Conservation (phyloP, 2,329 filamentous ascomycete genomes). For the Aspergillus proliferans region DNA sequence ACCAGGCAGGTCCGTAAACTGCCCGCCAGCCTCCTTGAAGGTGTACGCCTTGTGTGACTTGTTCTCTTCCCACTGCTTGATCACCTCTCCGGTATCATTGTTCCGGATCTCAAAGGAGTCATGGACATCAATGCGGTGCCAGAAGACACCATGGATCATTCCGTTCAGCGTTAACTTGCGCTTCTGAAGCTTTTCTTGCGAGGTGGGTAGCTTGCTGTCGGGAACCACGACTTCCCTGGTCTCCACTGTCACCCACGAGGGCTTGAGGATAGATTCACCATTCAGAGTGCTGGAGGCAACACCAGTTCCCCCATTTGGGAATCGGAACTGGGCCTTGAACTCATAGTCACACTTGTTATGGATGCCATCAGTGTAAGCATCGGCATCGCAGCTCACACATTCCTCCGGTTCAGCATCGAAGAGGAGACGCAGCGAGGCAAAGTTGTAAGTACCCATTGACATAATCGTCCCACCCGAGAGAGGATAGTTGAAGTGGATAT, state of each 20-base stretch:
- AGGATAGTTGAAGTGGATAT: constrained; percentile 42
- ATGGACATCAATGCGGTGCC: too few relatives aligned
- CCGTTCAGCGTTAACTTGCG: too few relatives aligned
- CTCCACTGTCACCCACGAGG: constrained; percentile 10
- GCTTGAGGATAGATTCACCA: not conserved
- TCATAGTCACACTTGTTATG: constrained; percentile 9
- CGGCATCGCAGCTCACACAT: constrained; percentile 19
- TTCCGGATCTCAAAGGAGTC: too few relatives aligned
- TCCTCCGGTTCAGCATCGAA: too few relatives aligned
- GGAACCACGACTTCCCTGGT: constrained; percentile 16
- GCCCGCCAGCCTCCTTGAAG: constrained; percentile 13
- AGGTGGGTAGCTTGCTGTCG: constrained; percentile 3
- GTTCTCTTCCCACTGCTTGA: constrained; percentile 14
- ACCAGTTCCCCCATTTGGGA: constrained; percentile 5
- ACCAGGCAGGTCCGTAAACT: too few relatives aligned
- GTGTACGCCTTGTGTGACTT: constrained; percentile 15
- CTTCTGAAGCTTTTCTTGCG: too few relatives aligned
- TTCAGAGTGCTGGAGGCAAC: not conserved
- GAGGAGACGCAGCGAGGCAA: too few relatives aligned
- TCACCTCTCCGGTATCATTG: not conserved
- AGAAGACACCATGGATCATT: too few relatives aligned
- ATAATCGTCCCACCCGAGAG: constrained; percentile 38
- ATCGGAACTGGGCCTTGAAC: not conserved
- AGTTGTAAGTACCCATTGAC: constrained; percentile 35
- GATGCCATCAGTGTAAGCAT: constrained; percentile 11